Evolutionary conservation across 371 early-diverging fungal species (phyloP), one percentile per base, ranked within the genome.

Genomic region (Nematocida displodere): DNA sequence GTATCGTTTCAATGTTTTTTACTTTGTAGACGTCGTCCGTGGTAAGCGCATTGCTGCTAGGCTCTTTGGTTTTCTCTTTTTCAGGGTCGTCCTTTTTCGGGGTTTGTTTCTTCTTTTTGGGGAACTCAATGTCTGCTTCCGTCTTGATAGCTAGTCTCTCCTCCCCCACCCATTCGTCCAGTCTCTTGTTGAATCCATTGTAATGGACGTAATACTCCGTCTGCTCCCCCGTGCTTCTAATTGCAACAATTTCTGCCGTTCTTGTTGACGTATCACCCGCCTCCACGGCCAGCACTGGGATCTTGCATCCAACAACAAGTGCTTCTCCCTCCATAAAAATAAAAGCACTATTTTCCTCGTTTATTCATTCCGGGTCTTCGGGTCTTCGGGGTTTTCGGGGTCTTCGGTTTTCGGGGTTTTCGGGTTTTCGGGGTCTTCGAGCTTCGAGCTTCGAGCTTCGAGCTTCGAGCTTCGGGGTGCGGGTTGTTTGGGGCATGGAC

Each of bases 101-200:
- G 20, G 28, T 46, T 62, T 26, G 78, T 54, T 87, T 87, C 66
- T 87, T 87, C 55, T 85, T 83, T 82, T 88, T 89, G 4, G 83
- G 81, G 20, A 59, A 49, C 58, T 82, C 81, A 22, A 80, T 75
- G 22, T 75, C 64, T 34, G 20, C 40, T 8, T 62, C 68, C 88
- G 31, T 84, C 26, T 84, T 80, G 26, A 93, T 81, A 53, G 91
- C 88, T 20, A 94, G 80, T 22, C 88, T 82, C 0, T 84, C 79
- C n/a, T 86, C 86, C 0, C 86, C 54, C 0, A 97, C 90, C 99
- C 97, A 97, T 81, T 94, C 93, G 85, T 99, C 99, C 61, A 97
- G 85, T 48, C 99, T 90, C 82, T 94, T 95, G 86, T 99, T 99
- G 84, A 91, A 95, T 54, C 92, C 91, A 2, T 90, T 87, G 82